Percentiles rank a stretch among this genome's conserved stretches.
These are phyloP conservation scores for Orobanche coerulescens DNA, from an alignment of 257 asterid species.

Conservation along the genomic window DNA sequence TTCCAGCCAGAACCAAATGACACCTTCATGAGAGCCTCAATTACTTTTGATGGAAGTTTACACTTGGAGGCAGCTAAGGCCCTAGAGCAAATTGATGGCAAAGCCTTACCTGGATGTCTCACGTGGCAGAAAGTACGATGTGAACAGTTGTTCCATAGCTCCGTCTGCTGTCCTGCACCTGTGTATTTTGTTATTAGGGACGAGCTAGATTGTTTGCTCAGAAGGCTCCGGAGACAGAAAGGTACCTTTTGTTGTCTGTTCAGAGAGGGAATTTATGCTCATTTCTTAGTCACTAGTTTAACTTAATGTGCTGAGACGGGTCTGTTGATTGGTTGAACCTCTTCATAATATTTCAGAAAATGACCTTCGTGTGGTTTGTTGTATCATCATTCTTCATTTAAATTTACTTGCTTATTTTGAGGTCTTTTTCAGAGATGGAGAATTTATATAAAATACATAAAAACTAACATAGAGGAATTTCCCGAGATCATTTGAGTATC, in stretches of 20 bases:
- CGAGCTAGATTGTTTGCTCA: slow-evolving; percentile 44
- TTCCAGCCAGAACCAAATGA: slow-evolving; percentile 51
- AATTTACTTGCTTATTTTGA: not conserved
- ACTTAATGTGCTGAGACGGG: slow-evolving; percentile 7
- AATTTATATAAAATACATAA: no score
- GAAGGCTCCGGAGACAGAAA: slow-evolving; percentile 32
- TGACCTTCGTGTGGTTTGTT: not conserved
- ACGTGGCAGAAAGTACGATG: slow-evolving; percentile 86
- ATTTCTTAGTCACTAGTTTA: not conserved
- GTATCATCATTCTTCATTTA: not conserved
- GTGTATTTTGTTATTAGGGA: slow-evolving; percentile 56
- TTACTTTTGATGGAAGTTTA: slow-evolving; percentile 72
- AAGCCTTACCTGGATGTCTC: slow-evolving; percentile 62
- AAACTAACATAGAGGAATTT: no score
- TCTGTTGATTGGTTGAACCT: not conserved
- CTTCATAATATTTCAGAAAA: not conserved
- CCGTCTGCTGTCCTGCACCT: slow-evolving; percentile 71
- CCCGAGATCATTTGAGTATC: no score
- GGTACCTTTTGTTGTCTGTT: slow-evolving; percentile 32
- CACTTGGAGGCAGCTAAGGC: slow-evolving; percentile 93
- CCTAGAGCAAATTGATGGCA: slow-evolving; percentile 69
- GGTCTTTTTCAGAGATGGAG: not conserved
- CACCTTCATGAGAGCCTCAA: slow-evolving; percentile 46
- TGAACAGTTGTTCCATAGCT: slow-evolving; percentile 58
- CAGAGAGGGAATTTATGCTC: not conserved